Percentiles rank a stretch among this genome's conserved stretches.
Conservation (phyloP, 768 basidiomycete genomes). For the Hortiboletus flavorubellus region DNA sequence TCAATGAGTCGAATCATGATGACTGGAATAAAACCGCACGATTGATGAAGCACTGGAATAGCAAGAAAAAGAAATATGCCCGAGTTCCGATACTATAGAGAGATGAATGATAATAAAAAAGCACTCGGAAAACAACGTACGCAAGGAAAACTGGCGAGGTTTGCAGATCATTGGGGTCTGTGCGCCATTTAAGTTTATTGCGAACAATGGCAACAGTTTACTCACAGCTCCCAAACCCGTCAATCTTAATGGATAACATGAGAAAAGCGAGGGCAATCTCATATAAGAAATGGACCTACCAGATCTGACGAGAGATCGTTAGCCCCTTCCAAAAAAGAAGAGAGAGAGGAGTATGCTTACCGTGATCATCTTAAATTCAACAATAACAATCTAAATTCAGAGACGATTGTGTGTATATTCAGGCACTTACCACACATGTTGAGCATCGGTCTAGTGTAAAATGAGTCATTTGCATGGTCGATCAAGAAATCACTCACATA, state of each 20-base stretch:
- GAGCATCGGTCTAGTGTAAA: conserved; percentile 68
- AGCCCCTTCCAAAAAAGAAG: background rate
- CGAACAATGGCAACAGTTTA: conserved; percentile 5
- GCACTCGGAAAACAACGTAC: conserved; percentile 36
- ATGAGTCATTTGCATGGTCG: background rate
- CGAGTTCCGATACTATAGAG: conserved; percentile 66
- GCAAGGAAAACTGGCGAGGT: conserved; percentile 64
- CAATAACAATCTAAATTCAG: background rate
- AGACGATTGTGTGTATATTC: background rate
- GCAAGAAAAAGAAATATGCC: conserved; percentile 88
- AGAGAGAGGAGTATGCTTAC: conserved; percentile 36
- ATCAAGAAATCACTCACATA: conserved; percentile 53
- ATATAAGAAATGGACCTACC: conserved; percentile 31
- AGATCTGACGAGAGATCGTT: conserved; percentile 37
- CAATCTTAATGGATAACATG: conserved; percentile 47
- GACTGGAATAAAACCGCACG: conserved; percentile 40
- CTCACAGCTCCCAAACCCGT: conserved; percentile 82
- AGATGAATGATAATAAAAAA: background rate
- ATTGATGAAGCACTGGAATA: conserved; percentile 92
- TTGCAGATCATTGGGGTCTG: conserved; percentile 83
- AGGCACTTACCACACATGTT: conserved; percentile 71
- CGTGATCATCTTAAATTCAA: conserved; percentile 66
- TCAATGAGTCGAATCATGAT: background rate
- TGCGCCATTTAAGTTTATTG: background rate
- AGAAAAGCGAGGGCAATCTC: background rate